Evolutionary conservation across 1,284 basidiomycete species (phyloP).

Genomic region (Bondarzewia mesenterica): DNA sequence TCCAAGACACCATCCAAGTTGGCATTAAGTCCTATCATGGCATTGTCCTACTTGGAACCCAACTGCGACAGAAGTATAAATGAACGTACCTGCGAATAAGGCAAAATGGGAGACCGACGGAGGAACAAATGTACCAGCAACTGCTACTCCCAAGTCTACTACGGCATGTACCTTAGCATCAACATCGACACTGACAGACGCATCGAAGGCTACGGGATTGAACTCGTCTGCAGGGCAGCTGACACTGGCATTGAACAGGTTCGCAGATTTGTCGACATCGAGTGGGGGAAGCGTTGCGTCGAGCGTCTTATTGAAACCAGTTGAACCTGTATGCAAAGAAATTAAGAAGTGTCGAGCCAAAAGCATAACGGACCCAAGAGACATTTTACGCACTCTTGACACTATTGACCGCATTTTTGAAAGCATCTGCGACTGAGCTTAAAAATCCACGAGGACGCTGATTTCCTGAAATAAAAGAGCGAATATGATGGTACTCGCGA

Average conservation of each 20-base stretch:
- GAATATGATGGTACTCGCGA: background rate
- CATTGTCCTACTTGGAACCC: background rate
- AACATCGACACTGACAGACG: slow-evolving; percentile 30
- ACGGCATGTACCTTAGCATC: slow-evolving; percentile 28
- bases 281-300: slow-evolving; percentile 23
- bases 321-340: background rate
- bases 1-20: slow-evolving; percentile 25
- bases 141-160: slow-evolving; percentile 32
- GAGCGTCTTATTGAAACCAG: slow-evolving; percentile 20
- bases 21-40: background rate
- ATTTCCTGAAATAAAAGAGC: background rate
- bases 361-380: background rate
- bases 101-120: slow-evolving; percentile 27
- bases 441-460: background rate
- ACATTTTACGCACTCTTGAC: background rate
- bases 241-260: slow-evolving; percentile 32
- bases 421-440: background rate
- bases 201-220: slow-evolving; percentile 18
- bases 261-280: slow-evolving; percentile 27
- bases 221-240: slow-evolving; percentile 27
- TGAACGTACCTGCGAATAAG: slow-evolving; percentile 19
- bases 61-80: background rate
- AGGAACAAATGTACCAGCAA: slow-evolving; percentile 34
- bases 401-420: background rate
- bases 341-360: background rate